These are phyloP conservation scores for Apiotrichum sp. DNA, from an alignment of 1,284 basidiomycete species.

Conservation along the genomic window DNA sequence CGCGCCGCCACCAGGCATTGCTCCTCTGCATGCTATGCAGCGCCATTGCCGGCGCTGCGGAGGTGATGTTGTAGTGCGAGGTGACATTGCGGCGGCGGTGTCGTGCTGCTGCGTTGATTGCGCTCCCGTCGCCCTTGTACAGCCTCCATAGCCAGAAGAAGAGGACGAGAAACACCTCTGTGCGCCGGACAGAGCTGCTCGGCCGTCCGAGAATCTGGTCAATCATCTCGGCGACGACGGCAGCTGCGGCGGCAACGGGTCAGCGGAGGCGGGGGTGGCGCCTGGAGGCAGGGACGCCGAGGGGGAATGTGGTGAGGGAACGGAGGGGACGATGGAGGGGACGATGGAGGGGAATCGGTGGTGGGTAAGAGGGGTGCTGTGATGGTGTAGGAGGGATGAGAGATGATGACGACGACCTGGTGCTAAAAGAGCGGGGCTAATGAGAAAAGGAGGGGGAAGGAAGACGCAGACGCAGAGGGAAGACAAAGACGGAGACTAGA, in stretches of 20 bases:
- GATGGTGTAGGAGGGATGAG: too few species aligned
- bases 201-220: slow-evolving; percentile 76
- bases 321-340: not conserved
- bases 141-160: slow-evolving; percentile 85
- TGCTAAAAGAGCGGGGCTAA: not conserved
- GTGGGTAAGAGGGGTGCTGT: not conserved
- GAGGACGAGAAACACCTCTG: slow-evolving; percentile 75
- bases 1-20: slow-evolving; percentile 16
- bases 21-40: not conserved
- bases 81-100: not conserved
- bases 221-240: slow-evolving; percentile 55
- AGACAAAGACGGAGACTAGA: too few species aligned
- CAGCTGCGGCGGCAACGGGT: not conserved
- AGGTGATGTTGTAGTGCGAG: not conserved
- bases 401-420: not conserved
- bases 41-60: not conserved
- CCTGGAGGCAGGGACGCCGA: not conserved
- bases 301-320: too few species aligned
- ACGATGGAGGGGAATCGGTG: not conserved
- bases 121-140: slow-evolving; percentile 61
- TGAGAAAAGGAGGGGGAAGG: not conserved
- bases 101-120: not conserved
- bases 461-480: not conserved
- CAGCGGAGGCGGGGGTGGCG: not conserved
- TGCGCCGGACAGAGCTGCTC: slow-evolving; percentile 65